Base-by-base conservation (phyloP, 805 yeast genomes). In the Saccharomycopsis babjevae region DNA sequence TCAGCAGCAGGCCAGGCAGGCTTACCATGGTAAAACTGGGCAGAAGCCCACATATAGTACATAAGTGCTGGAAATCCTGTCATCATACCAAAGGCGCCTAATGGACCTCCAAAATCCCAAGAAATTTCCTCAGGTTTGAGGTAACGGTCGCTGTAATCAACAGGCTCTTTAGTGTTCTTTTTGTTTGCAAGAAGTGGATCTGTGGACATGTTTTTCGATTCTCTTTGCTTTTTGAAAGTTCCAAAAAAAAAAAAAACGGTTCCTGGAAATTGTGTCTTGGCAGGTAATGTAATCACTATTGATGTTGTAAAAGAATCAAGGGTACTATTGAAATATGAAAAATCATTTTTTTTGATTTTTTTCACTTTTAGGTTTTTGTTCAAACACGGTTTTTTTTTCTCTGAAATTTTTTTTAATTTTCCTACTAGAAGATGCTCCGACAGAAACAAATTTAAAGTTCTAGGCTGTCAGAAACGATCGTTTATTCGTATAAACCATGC, bases 11-110 rank as follows among this genome's bases (percentile, higher is more conserved):
- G 97, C 72, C 78, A 74, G 28, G 96, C 90, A 34, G 89, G 79
- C 57, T 76, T 69, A 1, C 97, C 97, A 65, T 76, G 76, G 73
- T 90, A 89, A 72, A 86, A 91, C 64, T 82, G 81, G 58, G 94
- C 93, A 68, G 90, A 81, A 59, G 93, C 84, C 96, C 97, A 93
- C 94, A 94, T 87, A 75, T 94, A 94, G 79, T 86, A 89, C 99
- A 94, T 94, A 69, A 94, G 78, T 56, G 86, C 70, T 7, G 99
- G 99, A 76, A 94, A 94, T 2, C 96, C 96, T 54, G 83, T 70
- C 85, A 93, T 83, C 98, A 94, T 93, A 6, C 92, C 93, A 22
- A 85, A 61, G 57, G 90, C 97, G 61, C 99, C 99, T 6, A 78
- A 73, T 30, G 96, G 86, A 0, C 98, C 98, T 58, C 99, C 99